A percentile compares a stretch with the other conserved stretches of the same genome.
Evolutionary conservation across 2,329 filamentous ascomycete genomes (phyloP).

Genomic region (Curvularia spicifera): DNA sequence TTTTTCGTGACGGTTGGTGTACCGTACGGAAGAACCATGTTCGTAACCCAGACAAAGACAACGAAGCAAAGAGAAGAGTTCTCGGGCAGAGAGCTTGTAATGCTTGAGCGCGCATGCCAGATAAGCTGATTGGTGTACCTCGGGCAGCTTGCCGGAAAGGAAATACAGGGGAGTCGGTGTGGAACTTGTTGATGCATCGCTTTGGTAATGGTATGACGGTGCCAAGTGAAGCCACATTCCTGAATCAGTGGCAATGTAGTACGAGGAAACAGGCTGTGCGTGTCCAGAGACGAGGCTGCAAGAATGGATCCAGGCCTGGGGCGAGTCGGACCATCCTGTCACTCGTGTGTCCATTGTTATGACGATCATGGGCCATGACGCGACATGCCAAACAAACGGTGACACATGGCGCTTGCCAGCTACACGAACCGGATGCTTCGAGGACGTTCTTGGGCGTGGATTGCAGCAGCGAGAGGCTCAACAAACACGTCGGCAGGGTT

Average conservation of each 20-base stretch:
- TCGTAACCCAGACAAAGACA: background rate
- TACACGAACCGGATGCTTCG: background rate
- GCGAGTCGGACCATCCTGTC: background rate
- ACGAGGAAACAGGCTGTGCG: background rate
- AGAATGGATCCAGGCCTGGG: background rate
- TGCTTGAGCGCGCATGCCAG: background rate
- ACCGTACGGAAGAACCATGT: background rate
- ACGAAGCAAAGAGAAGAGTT: background rate
- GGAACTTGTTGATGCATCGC: background rate
- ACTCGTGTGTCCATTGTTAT: background rate
- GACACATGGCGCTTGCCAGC: background rate
- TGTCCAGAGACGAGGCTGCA: constrained; percentile 1
- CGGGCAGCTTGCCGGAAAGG: no score
- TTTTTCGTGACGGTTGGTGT: background rate
- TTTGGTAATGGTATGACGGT: constrained; percentile 2
- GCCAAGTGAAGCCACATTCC: background rate
- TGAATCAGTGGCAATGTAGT: background rate
- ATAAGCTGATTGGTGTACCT: background rate
- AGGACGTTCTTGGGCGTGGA: background rate
- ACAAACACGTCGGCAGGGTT: background rate
- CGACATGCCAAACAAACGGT: background rate
- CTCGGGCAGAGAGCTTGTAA: background rate
- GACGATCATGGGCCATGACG: background rate
- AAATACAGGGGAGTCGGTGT: background rate
- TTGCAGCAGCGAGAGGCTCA: background rate